These are phyloP conservation scores for Ceratonia siliqua DNA, from an alignment of 306 rosid genomes.

Conservation along the genomic window DNA sequence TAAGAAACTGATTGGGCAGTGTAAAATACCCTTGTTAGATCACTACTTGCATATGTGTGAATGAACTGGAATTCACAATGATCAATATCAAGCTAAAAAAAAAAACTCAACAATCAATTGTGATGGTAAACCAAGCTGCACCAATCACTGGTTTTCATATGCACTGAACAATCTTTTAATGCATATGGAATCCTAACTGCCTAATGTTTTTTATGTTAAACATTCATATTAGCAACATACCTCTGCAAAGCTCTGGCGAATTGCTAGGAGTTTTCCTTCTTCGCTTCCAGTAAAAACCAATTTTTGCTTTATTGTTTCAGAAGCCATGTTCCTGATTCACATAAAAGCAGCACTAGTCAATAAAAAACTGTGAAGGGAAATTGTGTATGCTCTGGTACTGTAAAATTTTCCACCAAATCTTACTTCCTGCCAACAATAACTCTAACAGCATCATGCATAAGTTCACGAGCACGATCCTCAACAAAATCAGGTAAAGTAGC, in stretches of 20 bases:
- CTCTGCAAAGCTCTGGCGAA: constrained; percentile 93
- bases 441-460: constrained; percentile 96
- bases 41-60: background rate
- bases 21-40: background rate
- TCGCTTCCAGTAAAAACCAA: constrained; percentile 90
- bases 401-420: constrained; percentile 39
- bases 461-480: constrained; percentile 89
- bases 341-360: constrained; percentile 30
- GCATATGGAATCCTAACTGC: background rate
- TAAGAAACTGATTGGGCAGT: background rate
- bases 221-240: constrained; percentile 43
- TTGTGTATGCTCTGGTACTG: constrained; percentile 9
- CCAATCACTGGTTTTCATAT: background rate
- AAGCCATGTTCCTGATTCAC: constrained; percentile 81
- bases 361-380: constrained; percentile 13
- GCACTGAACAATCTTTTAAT: constrained; percentile 6
- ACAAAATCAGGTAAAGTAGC: constrained; percentile 95
- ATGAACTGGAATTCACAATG: background rate
- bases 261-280: constrained; percentile 88
- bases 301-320: constrained; percentile 81
- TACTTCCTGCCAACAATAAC: constrained; percentile 95
- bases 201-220: constrained; percentile 4
- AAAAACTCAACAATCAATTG: background rate
- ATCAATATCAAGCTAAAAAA: background rate
- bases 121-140: background rate